These are phyloP conservation scores for Aspergillus incahuasiensis DNA, from an alignment of 495 filamentous ascomycete genomes.

Conservation along the genomic window DNA sequence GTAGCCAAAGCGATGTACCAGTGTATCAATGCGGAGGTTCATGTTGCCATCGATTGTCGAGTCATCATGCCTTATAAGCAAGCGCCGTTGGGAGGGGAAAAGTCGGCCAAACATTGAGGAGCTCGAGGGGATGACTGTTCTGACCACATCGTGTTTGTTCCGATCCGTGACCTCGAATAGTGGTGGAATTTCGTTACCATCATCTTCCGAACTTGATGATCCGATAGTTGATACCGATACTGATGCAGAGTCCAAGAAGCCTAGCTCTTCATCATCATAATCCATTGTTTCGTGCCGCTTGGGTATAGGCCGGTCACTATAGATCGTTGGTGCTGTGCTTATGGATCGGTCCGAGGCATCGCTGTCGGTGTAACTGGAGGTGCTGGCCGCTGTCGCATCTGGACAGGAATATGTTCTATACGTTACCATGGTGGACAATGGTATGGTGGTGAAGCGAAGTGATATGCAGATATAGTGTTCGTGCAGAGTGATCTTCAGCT, in stretches of 20 bases:
- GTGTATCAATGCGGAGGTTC: conserved; percentile 88
- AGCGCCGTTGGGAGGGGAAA: conserved; percentile 76
- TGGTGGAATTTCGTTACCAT: conserved; percentile 55
- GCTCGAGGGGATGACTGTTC: conserved; percentile 65
- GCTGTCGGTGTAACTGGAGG: conserved; percentile 57
- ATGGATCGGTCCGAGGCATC: conserved; percentile 59
- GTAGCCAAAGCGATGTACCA: conserved; percentile 53
- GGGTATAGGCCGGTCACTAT: conserved; percentile 52
- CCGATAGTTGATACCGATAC: conserved; percentile 53
- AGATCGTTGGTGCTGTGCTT: conserved; percentile 64
- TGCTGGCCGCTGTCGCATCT: conserved; percentile 38
- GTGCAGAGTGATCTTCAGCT: background rate
- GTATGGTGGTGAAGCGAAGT: no score
- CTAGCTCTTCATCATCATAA: conserved; percentile 7
- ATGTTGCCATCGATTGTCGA: conserved; percentile 91
- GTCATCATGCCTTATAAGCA: conserved; percentile 88
- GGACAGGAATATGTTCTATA: conserved; percentile 32
- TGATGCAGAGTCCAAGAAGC: conserved; percentile 61
- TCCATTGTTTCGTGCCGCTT: conserved; percentile 36
- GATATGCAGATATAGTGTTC: no score
- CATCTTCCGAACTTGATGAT: conserved; percentile 65
- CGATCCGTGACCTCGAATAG: conserved; percentile 60
- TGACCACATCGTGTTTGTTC: conserved; percentile 48
- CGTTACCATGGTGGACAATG: conserved; percentile 35
- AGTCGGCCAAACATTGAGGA: conserved; percentile 79